A percentile compares a stretch with the other conserved stretches of the same genome.
These are phyloP conservation scores for Populus alba DNA, from an alignment of 345 rosid species.

Conservation along the genomic window DNA sequence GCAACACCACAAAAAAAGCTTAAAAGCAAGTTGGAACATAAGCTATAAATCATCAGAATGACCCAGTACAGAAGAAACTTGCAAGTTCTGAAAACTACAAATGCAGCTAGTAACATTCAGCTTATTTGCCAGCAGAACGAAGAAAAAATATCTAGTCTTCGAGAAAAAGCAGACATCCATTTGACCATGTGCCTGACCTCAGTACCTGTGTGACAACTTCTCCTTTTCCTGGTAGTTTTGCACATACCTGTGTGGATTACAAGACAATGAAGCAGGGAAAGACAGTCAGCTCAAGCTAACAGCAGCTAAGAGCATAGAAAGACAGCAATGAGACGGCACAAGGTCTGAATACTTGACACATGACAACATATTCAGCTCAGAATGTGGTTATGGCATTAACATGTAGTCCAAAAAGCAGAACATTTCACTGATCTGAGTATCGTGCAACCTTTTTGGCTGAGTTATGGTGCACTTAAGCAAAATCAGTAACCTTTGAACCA, in stretches of 20 bases:
- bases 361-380: neutral
- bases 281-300: neutral
- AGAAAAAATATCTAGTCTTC: neutral
- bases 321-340: neutral
- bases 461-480: neutral
- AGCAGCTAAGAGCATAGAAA: neutral
- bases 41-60: neutral
- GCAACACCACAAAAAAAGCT: neutral
- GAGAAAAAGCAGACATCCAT: neutral
- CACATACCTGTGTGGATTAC: constrained; percentile 13
- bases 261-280: neutral
- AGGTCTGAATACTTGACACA: neutral
- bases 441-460: neutral
- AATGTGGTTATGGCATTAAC: neutral
- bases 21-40: neutral
- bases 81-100: constrained; percentile 2
- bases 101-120: neutral
- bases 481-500: neutral
- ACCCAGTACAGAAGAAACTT: neutral
- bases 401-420: neutral
- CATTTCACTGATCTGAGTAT: neutral
- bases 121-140: constrained; percentile 8
- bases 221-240: constrained; percentile 20
- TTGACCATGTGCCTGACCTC: neutral
- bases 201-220: constrained; percentile 23